phyloP scores from a whole-genome alignment of 2,329 filamentous ascomycete species.

The Trichoderma gracile region DNA sequence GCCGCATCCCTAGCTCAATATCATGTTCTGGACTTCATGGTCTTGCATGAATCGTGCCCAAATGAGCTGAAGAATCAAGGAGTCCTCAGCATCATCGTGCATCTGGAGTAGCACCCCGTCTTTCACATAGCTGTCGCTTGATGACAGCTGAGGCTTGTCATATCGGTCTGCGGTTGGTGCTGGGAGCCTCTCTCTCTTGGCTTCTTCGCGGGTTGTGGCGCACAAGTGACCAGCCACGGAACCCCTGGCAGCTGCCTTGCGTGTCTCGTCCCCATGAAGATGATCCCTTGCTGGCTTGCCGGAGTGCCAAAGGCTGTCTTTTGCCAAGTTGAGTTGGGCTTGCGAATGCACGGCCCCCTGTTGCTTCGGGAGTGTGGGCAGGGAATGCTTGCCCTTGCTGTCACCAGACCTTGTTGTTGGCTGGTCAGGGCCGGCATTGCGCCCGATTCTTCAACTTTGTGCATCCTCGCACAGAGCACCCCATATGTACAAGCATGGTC shows the following conservation, averaged over 20 bases:
- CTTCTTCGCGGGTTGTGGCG: conserved; percentile 12
- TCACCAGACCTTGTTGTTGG: conserved; percentile 22
- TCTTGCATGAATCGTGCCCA: background rate
- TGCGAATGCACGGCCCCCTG: conserved; percentile 34
- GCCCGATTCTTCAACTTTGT: conserved; percentile 21
- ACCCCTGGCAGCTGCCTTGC: conserved; percentile 3
- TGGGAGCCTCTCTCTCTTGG: background rate
- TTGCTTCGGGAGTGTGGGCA: conserved; percentile 24
- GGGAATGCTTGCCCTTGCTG: conserved; percentile 20
- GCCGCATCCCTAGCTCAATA: background rate
- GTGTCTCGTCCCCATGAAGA: conserved; percentile 2
- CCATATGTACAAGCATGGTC: conserved; percentile 21
- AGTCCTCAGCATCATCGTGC: conserved; percentile 5
- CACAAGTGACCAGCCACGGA: background rate
- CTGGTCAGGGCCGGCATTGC: conserved; percentile 15
- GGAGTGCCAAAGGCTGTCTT: conserved; percentile 8
- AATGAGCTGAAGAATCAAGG: background rate
- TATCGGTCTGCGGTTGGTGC: background rate
- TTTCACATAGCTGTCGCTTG: background rate
- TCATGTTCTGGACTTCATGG: background rate
- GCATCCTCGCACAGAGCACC: conserved; percentile 20
- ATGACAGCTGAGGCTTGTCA: conserved; percentile 17
- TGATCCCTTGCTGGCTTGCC: background rate
- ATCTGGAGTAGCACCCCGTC: conserved; percentile 3
- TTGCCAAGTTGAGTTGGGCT: conserved; percentile 40